phyloP scores from a whole-genome alignment of 2,329 filamentous ascomycete genomes.

The Botrytis hyacinthi region DNA sequence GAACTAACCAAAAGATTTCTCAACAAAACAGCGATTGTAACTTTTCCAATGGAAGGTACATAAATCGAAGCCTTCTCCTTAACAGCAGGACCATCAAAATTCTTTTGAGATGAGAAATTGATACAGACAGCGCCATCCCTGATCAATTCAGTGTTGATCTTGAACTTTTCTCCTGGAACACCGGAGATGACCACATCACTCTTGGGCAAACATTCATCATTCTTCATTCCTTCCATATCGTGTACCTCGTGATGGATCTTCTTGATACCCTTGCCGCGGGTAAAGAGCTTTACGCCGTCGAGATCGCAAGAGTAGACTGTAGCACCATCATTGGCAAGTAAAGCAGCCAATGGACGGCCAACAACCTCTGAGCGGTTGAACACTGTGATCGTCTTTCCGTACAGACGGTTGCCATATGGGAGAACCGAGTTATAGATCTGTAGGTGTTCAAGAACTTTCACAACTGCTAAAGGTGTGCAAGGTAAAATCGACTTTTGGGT shows the following conservation, averaged over 20 bases:
- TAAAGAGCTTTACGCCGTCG: constrained; percentile 88
- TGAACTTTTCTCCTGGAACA: constrained; percentile 83
- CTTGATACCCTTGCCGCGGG: constrained; percentile 81
- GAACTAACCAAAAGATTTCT: constrained; percentile 67
- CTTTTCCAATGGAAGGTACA: constrained; percentile 94
- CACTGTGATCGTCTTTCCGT: constrained; percentile 91
- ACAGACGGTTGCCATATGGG: constrained; percentile 87
- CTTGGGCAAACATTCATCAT: constrained; percentile 78
- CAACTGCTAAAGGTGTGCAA: constrained; percentile 90
- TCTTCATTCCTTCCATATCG: constrained; percentile 68
- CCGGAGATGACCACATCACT: constrained; percentile 95
- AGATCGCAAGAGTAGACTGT: constrained; percentile 94
- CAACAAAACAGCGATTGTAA: constrained; percentile 88
- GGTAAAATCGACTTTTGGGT: constrained; percentile 88
- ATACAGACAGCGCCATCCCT: constrained; percentile 95
- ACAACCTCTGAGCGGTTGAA: constrained; percentile 97
- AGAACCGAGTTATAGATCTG: constrained; percentile 96
- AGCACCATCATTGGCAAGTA: constrained; percentile 94
- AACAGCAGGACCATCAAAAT: constrained; percentile 79
- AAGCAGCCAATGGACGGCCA: constrained; percentile 83
- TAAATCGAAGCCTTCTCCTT: constrained; percentile 97
- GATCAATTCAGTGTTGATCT: constrained; percentile 80
- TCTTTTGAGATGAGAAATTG: constrained; percentile 95
- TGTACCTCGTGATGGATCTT: constrained; percentile 82
- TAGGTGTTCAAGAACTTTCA: constrained; percentile 95